Conservation (phyloP, 768 basidiomycete species). For the Clitopilus passeckerianus region DNA sequence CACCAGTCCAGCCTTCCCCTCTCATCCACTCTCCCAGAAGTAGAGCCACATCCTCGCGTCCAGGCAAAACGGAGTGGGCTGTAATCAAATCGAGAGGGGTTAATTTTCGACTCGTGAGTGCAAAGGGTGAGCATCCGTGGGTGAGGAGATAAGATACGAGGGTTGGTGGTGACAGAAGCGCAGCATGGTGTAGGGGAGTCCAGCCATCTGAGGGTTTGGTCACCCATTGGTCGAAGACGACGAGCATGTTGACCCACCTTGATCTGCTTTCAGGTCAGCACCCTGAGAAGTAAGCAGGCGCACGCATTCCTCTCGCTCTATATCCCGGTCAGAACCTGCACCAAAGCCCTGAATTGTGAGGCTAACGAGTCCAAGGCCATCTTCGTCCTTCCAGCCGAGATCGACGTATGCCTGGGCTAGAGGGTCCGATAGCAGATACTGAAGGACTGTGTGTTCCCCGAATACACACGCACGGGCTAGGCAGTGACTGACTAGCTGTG, state of each 20-base stretch:
- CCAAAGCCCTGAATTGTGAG: slow-evolving; percentile 79
- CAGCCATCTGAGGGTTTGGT: slow-evolving; percentile 65
- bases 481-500: slow-evolving; percentile 68
- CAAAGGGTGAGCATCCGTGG: slow-evolving; percentile 82
- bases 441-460: slow-evolving; percentile 67
- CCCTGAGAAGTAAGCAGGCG: slow-evolving; percentile 76
- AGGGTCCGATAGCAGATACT: slow-evolving; percentile 65
- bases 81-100: slow-evolving; percentile 89
- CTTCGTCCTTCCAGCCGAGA: slow-evolving; percentile 72
- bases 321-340: slow-evolving; percentile 73
- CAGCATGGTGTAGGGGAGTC: slow-evolving; percentile 93
- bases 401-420: slow-evolving; percentile 66
- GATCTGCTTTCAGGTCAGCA: slow-evolving; percentile 62
- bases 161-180: slow-evolving; percentile 83
- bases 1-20: slow-evolving; percentile 76
- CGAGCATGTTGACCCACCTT: slow-evolving; percentile 38
- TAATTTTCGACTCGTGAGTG: slow-evolving; percentile 70
- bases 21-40: slow-evolving; percentile 89
- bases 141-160: slow-evolving; percentile 90
- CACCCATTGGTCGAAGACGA: background rate
- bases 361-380: slow-evolving; percentile 78
- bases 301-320: slow-evolving; percentile 90
- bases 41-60: slow-evolving; percentile 81
- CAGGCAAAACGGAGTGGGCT: slow-evolving; percentile 74
- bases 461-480: slow-evolving; percentile 74